Percentiles rank a stretch among this genome's conserved stretches.
phyloP scores from a whole-genome alignment of 2,329 filamentous ascomycete species.

The Microdochium nivale region DNA sequence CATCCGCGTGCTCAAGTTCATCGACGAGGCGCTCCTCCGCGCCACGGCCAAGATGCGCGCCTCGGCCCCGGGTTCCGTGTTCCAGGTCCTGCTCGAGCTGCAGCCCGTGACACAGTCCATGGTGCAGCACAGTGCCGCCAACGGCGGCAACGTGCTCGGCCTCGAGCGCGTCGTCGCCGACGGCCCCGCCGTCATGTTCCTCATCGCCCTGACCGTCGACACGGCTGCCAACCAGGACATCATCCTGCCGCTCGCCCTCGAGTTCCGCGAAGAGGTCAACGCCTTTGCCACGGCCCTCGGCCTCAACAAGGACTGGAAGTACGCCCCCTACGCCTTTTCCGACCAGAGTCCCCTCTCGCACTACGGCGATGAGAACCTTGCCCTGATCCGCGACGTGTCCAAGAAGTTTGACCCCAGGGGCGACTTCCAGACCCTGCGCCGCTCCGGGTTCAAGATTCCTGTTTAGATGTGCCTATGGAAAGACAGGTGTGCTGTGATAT shows the following conservation, averaged over 20 bases:
- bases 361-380: slow-evolving; percentile 23
- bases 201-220: slow-evolving; percentile 27
- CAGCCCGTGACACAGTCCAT: slow-evolving; percentile 22
- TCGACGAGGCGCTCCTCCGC: slow-evolving; percentile 14
- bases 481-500: too few species aligned
- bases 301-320: slow-evolving; percentile 12
- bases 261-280: slow-evolving; percentile 8
- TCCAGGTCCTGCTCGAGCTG: slow-evolving; percentile 18
- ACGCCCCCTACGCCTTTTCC: slow-evolving; percentile 31
- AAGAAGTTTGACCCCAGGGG: slow-evolving; percentile 16
- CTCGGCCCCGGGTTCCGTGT: slow-evolving; percentile 2
- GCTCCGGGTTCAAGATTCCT: slow-evolving; percentile 12
- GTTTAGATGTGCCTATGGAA: neutral
- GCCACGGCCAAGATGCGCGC: slow-evolving; percentile 4
- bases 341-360: slow-evolving; percentile 22
- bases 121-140: slow-evolving; percentile 10
- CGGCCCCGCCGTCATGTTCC: slow-evolving; percentile 26
- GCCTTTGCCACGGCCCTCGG: slow-evolving; percentile 3
- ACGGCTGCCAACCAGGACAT: slow-evolving; percentile 23
- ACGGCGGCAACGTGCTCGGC: slow-evolving; percentile 23
- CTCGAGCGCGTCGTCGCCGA: slow-evolving; percentile 23
- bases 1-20: slow-evolving; percentile 14
- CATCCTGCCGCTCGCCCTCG: slow-evolving; percentile 18
- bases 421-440: slow-evolving; percentile 17
- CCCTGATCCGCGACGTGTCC: slow-evolving; percentile 10